Conservation (phyloP, 441 rosid species). For the Cnidoscolus chayamansa region DNA sequence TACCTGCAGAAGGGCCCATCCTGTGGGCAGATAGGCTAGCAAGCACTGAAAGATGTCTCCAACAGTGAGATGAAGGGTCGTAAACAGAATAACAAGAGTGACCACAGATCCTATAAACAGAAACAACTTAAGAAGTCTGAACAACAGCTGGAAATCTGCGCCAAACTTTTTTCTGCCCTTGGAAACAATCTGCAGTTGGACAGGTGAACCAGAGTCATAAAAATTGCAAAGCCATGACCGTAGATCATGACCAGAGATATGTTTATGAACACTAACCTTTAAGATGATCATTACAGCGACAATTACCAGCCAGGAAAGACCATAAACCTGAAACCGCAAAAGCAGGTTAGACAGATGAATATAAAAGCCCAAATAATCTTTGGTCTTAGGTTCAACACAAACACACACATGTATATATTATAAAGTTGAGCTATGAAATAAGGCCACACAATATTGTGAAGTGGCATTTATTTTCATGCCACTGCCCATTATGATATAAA, state of each 20-base stretch:
- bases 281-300: constrained; percentile 76
- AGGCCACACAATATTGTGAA: too few species aligned
- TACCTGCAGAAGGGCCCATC: constrained; percentile 92
- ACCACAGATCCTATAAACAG: constrained; percentile 64
- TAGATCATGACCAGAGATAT: neutral
- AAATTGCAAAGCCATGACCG: constrained; percentile 4
- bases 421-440: neutral
- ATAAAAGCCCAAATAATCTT: neutral
- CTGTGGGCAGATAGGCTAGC: constrained; percentile 84
- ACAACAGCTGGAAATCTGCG: constrained; percentile 96
- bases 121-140: constrained; percentile 76
- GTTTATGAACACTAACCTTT: constrained; percentile 46
- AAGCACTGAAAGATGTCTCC: constrained; percentile 84
- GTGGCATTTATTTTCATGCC: too few species aligned
- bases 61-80: constrained; percentile 67
- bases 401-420: too few species aligned
- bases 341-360: constrained; percentile 13
- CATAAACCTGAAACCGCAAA: constrained; percentile 60
- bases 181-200: constrained; percentile 66
- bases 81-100: constrained; percentile 59
- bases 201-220: neutral
- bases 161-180: constrained; percentile 97
- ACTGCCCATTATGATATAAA: too few species aligned
- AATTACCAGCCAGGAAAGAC: constrained; percentile 91
- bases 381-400: too few species aligned